phyloP scores from a whole-genome alignment of 2,329 filamentous ascomycete genomes.

The Pseudocercospora fijiensis region DNA sequence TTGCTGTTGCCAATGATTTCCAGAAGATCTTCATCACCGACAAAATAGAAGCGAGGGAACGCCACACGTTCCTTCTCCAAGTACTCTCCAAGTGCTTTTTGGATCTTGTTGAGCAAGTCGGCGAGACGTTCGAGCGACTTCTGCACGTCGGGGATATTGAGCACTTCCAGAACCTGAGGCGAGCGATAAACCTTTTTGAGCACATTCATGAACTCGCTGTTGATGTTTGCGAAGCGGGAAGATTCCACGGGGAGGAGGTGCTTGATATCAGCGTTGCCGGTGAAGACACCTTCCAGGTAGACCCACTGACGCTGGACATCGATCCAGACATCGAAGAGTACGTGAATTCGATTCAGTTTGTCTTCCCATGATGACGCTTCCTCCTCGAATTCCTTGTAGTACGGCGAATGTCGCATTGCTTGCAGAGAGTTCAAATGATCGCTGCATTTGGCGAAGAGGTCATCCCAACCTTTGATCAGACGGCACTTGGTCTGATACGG shows the following conservation, averaged over 20 bases:
- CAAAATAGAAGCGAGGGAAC: conserved; percentile 98
- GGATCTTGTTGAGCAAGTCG: conserved; percentile 98
- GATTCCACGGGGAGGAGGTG: conserved; percentile 95
- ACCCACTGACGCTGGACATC: conserved; percentile 99
- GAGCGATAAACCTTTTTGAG: conserved; percentile 99
- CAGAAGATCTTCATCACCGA: conserved; percentile 94
- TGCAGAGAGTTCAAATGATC: conserved; percentile 97
- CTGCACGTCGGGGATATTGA: conserved; percentile 92
- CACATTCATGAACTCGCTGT: conserved; percentile 96
- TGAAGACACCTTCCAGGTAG: conserved; percentile 98
- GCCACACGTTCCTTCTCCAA: conserved; percentile 96
- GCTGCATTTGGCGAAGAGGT: conserved; percentile 96
- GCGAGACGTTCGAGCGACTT: conserved; percentile 93
- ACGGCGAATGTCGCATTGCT: conserved; percentile 97
- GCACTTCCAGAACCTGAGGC: conserved; percentile 90
- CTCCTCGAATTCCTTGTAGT: conserved; percentile 99
- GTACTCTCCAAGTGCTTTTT: conserved; percentile 97
- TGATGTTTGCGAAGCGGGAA: conserved; percentile 97
- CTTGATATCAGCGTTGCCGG: conserved; percentile 98
- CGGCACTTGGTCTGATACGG: conserved; percentile 98
- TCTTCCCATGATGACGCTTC: conserved; percentile 97
- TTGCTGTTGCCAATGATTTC: conserved; percentile 99
- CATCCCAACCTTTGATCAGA: conserved; percentile 95
- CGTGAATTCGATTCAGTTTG: conserved; percentile 93
- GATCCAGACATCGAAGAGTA: conserved; percentile 99